Evolutionary conservation across 306 rosid genomes (phyloP), one percentile per base, ranked within the genome.

Genomic region (Elaeagnus macrophylla): DNA sequence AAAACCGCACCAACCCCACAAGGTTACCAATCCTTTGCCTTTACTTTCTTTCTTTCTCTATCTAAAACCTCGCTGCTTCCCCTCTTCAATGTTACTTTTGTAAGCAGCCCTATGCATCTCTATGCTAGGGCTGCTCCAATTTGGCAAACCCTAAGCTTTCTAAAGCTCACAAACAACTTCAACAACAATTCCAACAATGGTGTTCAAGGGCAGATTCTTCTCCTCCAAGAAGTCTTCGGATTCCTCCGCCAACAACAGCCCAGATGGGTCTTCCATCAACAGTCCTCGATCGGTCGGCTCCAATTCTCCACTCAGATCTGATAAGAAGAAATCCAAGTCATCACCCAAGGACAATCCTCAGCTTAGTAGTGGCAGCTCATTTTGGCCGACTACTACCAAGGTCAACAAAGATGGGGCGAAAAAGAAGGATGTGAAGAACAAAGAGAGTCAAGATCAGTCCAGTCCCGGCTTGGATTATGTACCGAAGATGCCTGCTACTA

Each of bases 131-230:
- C 73, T 64, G 69, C 75, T 10, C 13, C 67, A 15, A 37, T 69
- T 56, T 36, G 50, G 9, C 53, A 25, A 20, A n/a, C 46, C 63
- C 42, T 41, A 52, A 13, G 16, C 9, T 45, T 25, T 25, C 32
- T 5, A 25, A 25, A 25, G 32, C 49, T 9, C 15, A 35, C 6
- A 35, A 9, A 12, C 15, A 46, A 20, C 32, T 25, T 25, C 32
- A 25, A 25, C 16, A 7, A 9, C 7, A 46, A n/a, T 9, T 9
- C 71, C 8, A 61, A 64, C 57, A 53, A 91, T 91, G 99, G 99
- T 87, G 53, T 91, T 91, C 79, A 91, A 82, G 58, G 96, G 95
- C 18, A 78, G 99, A 57, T 91, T 91, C 77, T 91, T 91, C 81
- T 86, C 95, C 55, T 74, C 78, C 38, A 82, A 89, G 51, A 91